phyloP scores from a whole-genome alignment of 1,139 yeast genomes.

The Blastobotrys malaysiensis region DNA sequence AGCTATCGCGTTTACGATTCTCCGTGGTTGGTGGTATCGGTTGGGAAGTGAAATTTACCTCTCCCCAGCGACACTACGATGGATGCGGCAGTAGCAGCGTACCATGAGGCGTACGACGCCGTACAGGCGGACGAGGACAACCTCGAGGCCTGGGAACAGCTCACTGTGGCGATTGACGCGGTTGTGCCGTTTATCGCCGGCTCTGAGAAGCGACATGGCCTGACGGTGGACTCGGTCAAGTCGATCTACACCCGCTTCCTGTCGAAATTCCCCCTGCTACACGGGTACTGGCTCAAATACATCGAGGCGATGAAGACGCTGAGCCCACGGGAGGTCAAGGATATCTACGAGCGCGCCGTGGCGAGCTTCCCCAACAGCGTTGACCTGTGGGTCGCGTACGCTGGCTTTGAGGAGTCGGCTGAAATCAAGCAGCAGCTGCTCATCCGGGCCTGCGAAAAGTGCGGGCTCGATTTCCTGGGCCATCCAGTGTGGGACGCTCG shows the following conservation, averaged over 20 bases:
- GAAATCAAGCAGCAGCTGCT: slow-evolving; percentile 36
- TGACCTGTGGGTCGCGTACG: slow-evolving; percentile 70
- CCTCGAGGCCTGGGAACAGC: slow-evolving; percentile 44
- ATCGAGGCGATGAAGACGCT: slow-evolving; percentile 61
- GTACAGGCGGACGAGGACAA: slow-evolving; percentile 35
- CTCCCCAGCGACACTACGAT: neutral
- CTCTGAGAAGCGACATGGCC: neutral
- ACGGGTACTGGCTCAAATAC: slow-evolving; percentile 76
- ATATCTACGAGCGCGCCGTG: slow-evolving; percentile 52
- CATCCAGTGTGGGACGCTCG: slow-evolving; percentile 75
- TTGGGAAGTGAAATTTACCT: neutral
- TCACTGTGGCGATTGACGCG: slow-evolving; percentile 35
- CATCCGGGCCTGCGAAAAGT: slow-evolving; percentile 52
- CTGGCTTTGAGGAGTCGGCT: neutral
- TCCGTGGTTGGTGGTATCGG: too few relatives aligned
- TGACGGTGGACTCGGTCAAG: neutral
- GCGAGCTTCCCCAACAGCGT: slow-evolving; percentile 48
- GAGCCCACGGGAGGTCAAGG: slow-evolving; percentile 33
- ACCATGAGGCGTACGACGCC: slow-evolving; percentile 16
- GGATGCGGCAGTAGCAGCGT: neutral
- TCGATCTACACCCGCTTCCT: slow-evolving; percentile 50
- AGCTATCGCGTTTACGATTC: too few relatives aligned
- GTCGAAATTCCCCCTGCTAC: slow-evolving; percentile 60
- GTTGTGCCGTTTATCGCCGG: slow-evolving; percentile 8
- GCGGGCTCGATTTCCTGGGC: slow-evolving; percentile 70